Conservation (phyloP, 2,329 filamentous ascomycete genomes). For the Paraphoma sp. region DNA sequence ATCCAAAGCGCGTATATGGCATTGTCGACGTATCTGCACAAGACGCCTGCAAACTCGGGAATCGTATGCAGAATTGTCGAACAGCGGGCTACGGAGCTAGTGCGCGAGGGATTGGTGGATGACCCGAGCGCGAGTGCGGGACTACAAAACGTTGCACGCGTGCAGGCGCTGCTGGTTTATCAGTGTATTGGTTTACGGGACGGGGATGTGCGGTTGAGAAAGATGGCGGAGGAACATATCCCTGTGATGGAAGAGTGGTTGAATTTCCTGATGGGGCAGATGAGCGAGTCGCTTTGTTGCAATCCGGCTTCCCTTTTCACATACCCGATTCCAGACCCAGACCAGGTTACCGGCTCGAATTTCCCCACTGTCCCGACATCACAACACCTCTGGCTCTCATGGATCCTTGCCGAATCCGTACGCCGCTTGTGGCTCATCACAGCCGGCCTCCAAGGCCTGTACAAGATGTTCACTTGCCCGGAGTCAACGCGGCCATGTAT, state of each 20-base stretch:
- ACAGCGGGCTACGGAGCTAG: not conserved
- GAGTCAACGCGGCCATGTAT: not conserved
- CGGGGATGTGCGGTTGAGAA: not conserved
- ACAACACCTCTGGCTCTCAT: constrained; percentile 4
- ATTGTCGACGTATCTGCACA: not conserved
- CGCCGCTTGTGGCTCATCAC: constrained; percentile 4
- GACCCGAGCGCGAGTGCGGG: too few species aligned
- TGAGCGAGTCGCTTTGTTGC: not conserved
- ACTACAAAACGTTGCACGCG: not conserved
- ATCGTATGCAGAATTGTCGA: constrained; percentile 2
- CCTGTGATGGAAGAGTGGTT: constrained; percentile 4
- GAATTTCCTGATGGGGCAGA: not conserved
- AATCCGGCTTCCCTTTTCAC: not conserved
- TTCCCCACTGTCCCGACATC: not conserved
- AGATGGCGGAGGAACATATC: not conserved
- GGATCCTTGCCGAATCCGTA: constrained; percentile 4
- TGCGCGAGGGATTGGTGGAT: not conserved
- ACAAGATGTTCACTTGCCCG: not conserved
- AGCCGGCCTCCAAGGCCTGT: not conserved
- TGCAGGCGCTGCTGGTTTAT: constrained; percentile 3
- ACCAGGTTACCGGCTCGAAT: too few species aligned
- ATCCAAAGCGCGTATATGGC: constrained; percentile 5
- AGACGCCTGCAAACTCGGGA: not conserved
- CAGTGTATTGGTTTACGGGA: constrained; percentile 2
- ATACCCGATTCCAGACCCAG: not conserved